Base-by-base conservation (phyloP, 164 flowering plant genomes). In the Magnolia sinica region DNA sequence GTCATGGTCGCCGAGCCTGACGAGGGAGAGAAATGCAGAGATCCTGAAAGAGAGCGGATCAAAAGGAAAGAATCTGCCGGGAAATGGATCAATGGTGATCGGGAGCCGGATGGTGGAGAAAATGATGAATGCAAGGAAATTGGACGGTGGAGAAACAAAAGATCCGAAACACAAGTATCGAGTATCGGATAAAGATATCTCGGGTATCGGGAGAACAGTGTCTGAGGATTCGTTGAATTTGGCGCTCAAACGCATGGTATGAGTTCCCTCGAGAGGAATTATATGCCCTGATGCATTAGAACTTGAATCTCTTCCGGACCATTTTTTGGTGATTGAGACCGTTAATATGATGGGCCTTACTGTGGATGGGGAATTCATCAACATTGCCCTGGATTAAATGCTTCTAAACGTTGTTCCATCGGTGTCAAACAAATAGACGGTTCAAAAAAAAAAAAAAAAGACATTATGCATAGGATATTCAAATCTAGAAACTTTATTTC, bases 51-150 rank as follows among this genome's bases (percentile, higher is more conserved):
- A 31, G 31, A 31, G 37, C 37, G 37, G 5, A 2, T 24, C 11
- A 37, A 78, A 31, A 65, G 73, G 2, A 74, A 77, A 75, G 14
- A 70, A 4, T 2, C 27, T n/a, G 45, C 37, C 75, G 37, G 77
- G 76, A 58, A 85, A 80, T 72, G 80, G 79, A 58, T 45, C 85
- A 18, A 80, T 81, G 37, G 72, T 87, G 16, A 70, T 86, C 8
- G 94, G 91, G 24, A 91, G 92, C 61, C 74, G 77, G 52, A 89
- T 91, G 91, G 90, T 91, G 72, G 91, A 91, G 9, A 91, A 82
- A 83, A 79, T 91, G 65, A 82, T 91, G 94, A 91, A 86, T 76
- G 94, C 92, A 0, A 85, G 91, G 76, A 87, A 82, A 74, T 78
- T 77, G 67, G 73, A 31, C 0, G 74, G 59, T 4, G 71, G 67